Conservation (phyloP, 257 asterid species). For the Gentiana dahurica region DNA sequence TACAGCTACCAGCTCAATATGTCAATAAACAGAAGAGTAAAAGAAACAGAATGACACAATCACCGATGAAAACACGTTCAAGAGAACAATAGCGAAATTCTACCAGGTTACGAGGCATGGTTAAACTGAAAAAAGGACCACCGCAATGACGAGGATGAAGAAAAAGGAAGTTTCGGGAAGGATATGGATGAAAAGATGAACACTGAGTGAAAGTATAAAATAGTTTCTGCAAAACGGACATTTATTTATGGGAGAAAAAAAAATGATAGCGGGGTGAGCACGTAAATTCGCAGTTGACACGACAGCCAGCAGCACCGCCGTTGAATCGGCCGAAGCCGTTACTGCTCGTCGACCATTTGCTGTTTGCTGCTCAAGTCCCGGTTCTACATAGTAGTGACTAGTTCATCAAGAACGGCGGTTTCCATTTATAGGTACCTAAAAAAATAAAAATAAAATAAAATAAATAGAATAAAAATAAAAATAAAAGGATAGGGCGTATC, state of each 20-base stretch:
- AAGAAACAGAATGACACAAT: not conserved
- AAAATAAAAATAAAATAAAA: too few relatives aligned
- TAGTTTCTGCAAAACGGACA: not conserved
- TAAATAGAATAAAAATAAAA: too few relatives aligned
- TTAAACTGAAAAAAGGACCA: constrained; percentile 12
- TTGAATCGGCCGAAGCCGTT: not conserved
- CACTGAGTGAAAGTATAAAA: constrained; percentile 14
- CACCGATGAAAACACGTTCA: not conserved
- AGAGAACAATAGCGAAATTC: not conserved
- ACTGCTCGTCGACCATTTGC: too few relatives aligned
- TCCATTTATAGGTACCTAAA: too few relatives aligned
- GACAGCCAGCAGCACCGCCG: constrained; percentile 7
- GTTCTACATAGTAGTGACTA: too few relatives aligned
- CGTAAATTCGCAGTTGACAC: constrained; percentile 2
- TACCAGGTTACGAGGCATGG: constrained; percentile 63
- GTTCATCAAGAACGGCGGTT: too few relatives aligned
- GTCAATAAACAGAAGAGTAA: not conserved
- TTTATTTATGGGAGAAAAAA: constrained; percentile 10
- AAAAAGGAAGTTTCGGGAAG: constrained; percentile 16
- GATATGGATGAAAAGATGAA: constrained; percentile 10
- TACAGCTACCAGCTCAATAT: not conserved
- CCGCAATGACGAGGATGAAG: constrained; percentile 12
- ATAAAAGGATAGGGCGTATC: too few relatives aligned
- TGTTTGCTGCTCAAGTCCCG: too few relatives aligned
- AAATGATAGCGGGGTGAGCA: not conserved